Conservation (phyloP, 2,329 filamentous ascomycete species). For the Hirsutella thompsonii region DNA sequence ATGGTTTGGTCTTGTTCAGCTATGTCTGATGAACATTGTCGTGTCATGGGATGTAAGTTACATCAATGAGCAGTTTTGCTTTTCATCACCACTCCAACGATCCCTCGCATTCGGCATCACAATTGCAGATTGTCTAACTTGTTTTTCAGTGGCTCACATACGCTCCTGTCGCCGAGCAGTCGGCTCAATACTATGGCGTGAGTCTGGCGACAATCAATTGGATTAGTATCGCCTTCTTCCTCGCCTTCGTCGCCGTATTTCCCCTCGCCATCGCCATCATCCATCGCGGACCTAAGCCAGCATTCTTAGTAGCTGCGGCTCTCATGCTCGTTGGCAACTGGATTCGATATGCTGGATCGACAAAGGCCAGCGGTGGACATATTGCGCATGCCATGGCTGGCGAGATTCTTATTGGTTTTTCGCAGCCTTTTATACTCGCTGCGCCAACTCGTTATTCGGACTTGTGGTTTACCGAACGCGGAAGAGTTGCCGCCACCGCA, state of each 20-base stretch:
- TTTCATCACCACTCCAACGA: too few relatives aligned
- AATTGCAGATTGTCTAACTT: not conserved
- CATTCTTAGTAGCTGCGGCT: conserved; percentile 60
- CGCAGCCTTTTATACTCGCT: conserved; percentile 83
- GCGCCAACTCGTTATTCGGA: conserved; percentile 88
- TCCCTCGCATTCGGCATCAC: too few relatives aligned
- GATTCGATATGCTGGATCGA: conserved; percentile 69
- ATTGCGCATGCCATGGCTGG: conserved; percentile 79
- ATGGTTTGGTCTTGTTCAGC: conserved; percentile 75
- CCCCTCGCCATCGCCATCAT: conserved; percentile 67
- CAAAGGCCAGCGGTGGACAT: conserved; percentile 39
- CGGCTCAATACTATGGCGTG: conserved; percentile 64
- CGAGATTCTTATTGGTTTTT: conserved; percentile 77
- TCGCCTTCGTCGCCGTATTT: conserved; percentile 63
- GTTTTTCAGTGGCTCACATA: conserved; percentile 68
- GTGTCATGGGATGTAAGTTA: conserved; percentile 94
- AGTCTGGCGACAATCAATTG: conserved; percentile 75
- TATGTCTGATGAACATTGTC: conserved; percentile 82
- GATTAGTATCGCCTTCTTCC: conserved; percentile 79
- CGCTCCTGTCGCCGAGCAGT: conserved; percentile 64
- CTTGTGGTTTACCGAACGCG: conserved; percentile 80
- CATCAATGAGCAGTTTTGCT: too few relatives aligned
- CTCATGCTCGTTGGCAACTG: conserved; percentile 78
- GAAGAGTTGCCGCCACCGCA: conserved; percentile 79
- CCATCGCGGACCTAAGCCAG: conserved; percentile 65